Conservation (phyloP, 2,329 filamentous ascomycete genomes). For the Pseudofabraea citricarpa region DNA sequence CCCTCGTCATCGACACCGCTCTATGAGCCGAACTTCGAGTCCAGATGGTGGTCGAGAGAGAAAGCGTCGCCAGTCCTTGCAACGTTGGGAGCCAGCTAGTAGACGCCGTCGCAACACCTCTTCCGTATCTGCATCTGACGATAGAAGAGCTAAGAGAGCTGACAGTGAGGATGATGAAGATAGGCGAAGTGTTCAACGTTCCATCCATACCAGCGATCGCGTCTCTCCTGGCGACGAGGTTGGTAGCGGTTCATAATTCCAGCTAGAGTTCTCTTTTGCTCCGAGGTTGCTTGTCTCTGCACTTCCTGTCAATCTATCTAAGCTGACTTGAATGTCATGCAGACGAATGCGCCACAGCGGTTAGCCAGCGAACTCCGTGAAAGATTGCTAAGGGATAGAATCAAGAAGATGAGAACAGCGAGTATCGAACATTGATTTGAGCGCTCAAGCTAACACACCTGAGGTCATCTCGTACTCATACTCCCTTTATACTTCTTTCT, state of each 20-base stretch:
- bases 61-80: constrained; percentile 27
- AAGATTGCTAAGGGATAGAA: constrained; percentile 46
- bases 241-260: constrained; percentile 32
- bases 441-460: constrained; percentile 42
- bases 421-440: constrained; percentile 32
- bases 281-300: constrained; percentile 8
- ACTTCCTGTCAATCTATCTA: constrained; percentile 13
- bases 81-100: constrained; percentile 29
- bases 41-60: constrained; percentile 19
- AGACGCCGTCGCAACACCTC: constrained; percentile 46
- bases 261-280: neutral
- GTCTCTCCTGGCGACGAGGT: constrained; percentile 30
- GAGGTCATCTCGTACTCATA: too few species aligned
- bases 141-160: constrained; percentile 48
- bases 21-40: constrained; percentile 20
- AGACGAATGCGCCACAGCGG: constrained; percentile 34
- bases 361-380: constrained; percentile 42
- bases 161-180: constrained; percentile 48
- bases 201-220: constrained; percentile 15
- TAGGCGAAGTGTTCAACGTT: constrained; percentile 20
- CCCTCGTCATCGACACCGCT: constrained; percentile 21
- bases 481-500: too few species aligned
- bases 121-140: constrained; percentile 41
- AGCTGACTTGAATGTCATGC: constrained; percentile 31
- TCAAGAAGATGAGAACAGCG: constrained; percentile 51